Evolutionary conservation across 2,329 filamentous ascomycete species (phyloP), one percentile per base, ranked within the genome.

Genomic region (Diaporthe vexans): DNA sequence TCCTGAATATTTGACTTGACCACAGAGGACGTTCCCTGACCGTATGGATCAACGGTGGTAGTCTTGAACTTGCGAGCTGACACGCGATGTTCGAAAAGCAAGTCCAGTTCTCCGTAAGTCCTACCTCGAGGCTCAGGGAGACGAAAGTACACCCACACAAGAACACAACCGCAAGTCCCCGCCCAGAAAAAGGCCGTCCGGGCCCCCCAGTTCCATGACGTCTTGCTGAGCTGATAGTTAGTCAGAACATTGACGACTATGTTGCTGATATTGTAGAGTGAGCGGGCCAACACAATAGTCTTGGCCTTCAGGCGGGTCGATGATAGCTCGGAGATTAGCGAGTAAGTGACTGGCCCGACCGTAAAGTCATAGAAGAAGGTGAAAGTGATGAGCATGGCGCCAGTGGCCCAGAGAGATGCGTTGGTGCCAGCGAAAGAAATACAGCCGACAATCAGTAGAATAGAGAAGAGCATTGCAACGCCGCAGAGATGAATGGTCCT

Each of bases 201-300:
- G 84, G 96, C 97, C 75, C 91, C 88, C 95, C 95, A 98, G 83
- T 97, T 87, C 95, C 95, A 98, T 0, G 91, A 93, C 0, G 87
- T 88, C 0, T 95, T 94, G 84, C 98, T 98, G 52, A 97, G 88
- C 95, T 98, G 97, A 84, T 97, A 97, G 0, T 95, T 95, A 0
- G 94, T 97, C 56, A 98, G 83, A 4, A 97, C 92, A 65, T 91
- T 92, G 80, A 92, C 94, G 79, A 97, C 85, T 77, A 98, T 97
- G 76, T 90, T 93, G 61, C 95, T 93, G 68, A 97, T 86, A 79
- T 97, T 95, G 87, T 94, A 94, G 61, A 95, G 85, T 78, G 94
- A 94, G 72, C 95, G 93, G 2, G 94, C 95, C 3, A 98, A 88
- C 0, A 97, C 95, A 29, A 97, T 93, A 0, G 95, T 97, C 86